phyloP scores from a whole-genome alignment of 257 asterid genomes.

The Lavandula angustifolia region DNA sequence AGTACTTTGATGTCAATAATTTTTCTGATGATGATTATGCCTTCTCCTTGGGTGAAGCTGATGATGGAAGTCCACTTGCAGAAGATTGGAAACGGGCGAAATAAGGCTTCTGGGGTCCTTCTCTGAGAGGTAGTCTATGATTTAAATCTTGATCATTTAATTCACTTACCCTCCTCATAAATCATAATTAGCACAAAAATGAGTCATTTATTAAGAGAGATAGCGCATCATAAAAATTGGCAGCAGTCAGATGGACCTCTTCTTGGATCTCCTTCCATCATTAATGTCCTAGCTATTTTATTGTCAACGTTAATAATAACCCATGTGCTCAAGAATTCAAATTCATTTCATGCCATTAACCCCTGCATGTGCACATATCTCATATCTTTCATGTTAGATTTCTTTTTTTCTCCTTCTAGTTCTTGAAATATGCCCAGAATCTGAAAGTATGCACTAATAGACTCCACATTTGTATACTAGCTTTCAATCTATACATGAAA shows the following conservation, averaged over 20 bases:
- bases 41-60: neutral
- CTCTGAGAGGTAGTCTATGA: neutral
- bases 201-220: constrained; percentile 9
- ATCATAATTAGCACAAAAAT: constrained; percentile 17
- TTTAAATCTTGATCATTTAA: constrained; percentile 1
- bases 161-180: neutral
- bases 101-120: neutral
- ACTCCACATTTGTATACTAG: too few relatives aligned
- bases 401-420: neutral
- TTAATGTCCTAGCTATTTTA: constrained; percentile 30
- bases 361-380: constrained; percentile 13
- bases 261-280: constrained; percentile 35
- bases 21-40: neutral
- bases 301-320: constrained; percentile 15
- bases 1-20: too few relatives aligned
- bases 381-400: neutral
- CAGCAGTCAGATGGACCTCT: constrained; percentile 27
- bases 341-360: constrained; percentile 23
- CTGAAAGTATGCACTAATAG: too few relatives aligned
- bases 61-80: neutral
- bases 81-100: neutral
- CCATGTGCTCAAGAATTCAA: constrained; percentile 36
- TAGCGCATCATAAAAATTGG: constrained; percentile 15
- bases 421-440: too few relatives aligned
- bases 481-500: too few relatives aligned